These are phyloP conservation scores for Globisporangium viniferum DNA, from an alignment of 352 stramenopile genomes.

Conservation along the genomic window DNA sequence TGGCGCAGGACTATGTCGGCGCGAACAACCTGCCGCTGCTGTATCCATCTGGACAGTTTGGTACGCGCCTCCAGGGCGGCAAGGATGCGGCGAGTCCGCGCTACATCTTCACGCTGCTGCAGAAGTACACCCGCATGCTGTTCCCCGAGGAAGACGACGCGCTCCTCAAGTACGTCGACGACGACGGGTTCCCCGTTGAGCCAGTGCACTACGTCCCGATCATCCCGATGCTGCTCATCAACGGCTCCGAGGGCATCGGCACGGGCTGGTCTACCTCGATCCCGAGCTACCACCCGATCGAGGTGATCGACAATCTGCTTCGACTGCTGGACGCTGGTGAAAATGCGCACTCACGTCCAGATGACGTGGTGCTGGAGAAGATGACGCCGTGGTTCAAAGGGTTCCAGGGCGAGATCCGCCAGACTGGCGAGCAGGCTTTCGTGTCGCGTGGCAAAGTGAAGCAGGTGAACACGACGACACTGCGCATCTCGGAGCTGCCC, in stretches of 20 bases:
- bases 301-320: conserved; percentile 96
- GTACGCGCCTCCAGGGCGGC: conserved; percentile 97
- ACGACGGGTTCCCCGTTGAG: conserved; percentile 98
- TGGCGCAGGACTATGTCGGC: conserved; percentile 98
- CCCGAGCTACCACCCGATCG: conserved; percentile 94
- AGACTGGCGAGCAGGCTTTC: conserved; percentile 65
- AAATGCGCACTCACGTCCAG: conserved; percentile 28
- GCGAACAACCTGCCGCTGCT: conserved; percentile 99
- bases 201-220: conserved; percentile 97
- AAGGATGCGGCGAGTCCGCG: conserved; percentile 97
- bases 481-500: conserved; percentile 96
- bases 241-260: conserved; percentile 98
- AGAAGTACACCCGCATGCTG: conserved; percentile 94
- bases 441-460: conserved; percentile 67
- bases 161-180: conserved; percentile 95
- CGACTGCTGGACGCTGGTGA: conserved; percentile 68
- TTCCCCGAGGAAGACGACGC: conserved; percentile 98
- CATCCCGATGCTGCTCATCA: conserved; percentile 95
- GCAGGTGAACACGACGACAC: conserved; percentile 89
- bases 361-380: conserved; percentile 29
- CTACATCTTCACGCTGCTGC: conserved; percentile 99
- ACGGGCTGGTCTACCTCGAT: conserved; percentile 97
- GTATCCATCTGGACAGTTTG: conserved; percentile 98
- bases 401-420: conserved; percentile 91
- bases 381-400: conserved; percentile 96